phyloP scores from a whole-genome alignment of 225 moss, liverwort and hornwort species.

The Ulota crispa region DNA sequence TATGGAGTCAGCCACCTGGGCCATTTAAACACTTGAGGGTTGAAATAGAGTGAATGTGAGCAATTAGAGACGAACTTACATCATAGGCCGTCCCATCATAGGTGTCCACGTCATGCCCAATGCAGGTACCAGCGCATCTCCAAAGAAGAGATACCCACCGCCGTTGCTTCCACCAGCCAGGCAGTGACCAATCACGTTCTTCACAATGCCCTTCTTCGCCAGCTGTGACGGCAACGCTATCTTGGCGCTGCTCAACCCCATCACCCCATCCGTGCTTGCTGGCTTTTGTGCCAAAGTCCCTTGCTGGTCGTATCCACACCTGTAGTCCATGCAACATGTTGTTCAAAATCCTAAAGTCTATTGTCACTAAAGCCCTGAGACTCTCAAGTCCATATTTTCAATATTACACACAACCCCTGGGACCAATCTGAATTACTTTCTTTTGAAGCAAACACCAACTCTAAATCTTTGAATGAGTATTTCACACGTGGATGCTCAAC shows the following conservation, averaged over 20 bases:
- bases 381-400: background rate
- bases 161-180: conserved; percentile 59
- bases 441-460: background rate
- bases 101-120: conserved; percentile 79
- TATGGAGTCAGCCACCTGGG: background rate
- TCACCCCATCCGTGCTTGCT: conserved; percentile 67
- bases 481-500: too few species aligned
- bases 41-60: too few species aligned
- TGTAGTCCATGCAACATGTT: conserved; percentile 24
- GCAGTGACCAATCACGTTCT: conserved; percentile 80
- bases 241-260: conserved; percentile 70
- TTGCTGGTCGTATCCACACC: conserved; percentile 83
- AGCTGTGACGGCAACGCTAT: conserved; percentile 67
- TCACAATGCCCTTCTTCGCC: conserved; percentile 48
- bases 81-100: conserved; percentile 40
- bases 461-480: background rate
- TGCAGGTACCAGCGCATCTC: conserved; percentile 74
- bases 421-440: background rate
- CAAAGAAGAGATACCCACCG: conserved; percentile 75
- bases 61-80: conserved; percentile 34
- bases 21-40: background rate
- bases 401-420: background rate
- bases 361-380: background rate
- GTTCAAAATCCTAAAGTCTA: too few species aligned
- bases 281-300: conserved; percentile 59